Evolutionary conservation across 176 grass and related monocot species (phyloP).

Genomic region (Rhynchospora breviuscula): DNA sequence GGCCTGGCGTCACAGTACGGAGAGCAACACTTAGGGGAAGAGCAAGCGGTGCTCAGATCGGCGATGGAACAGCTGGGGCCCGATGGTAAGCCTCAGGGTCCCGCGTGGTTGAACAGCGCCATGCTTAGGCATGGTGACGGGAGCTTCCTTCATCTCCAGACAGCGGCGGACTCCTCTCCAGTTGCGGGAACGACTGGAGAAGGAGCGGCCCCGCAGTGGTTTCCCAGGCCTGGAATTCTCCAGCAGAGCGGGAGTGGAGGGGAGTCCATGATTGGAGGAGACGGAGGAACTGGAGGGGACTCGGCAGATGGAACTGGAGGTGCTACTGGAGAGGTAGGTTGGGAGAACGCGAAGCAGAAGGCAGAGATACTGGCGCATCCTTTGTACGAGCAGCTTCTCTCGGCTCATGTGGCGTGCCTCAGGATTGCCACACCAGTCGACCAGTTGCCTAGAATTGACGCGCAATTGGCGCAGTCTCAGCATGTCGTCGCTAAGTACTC

Average conservation of each 20-base stretch:
- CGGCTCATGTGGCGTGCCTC: slow-evolving; percentile 55
- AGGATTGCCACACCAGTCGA: slow-evolving; percentile 59
- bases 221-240: slow-evolving; percentile 16
- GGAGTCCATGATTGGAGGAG: slow-evolving; percentile 15
- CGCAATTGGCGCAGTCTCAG: slow-evolving; percentile 54
- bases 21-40: slow-evolving; percentile 30
- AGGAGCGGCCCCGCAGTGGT: slow-evolving; percentile 27
- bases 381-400: slow-evolving; percentile 64
- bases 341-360: slow-evolving; percentile 40
- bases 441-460: slow-evolving; percentile 63
- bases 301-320: slow-evolving; percentile 10
- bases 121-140: slow-evolving; percentile 62
- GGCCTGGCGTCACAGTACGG: slow-evolving; percentile 37
- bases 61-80: slow-evolving; percentile 17
- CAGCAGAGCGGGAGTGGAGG: slow-evolving; percentile 22
- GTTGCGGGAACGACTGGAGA: not conserved
- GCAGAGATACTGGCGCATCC: slow-evolving; percentile 53
- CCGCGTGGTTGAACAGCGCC: slow-evolving; percentile 50
- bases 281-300: not conserved
- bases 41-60: slow-evolving; percentile 16
- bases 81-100: slow-evolving; percentile 25
- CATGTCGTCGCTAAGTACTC: slow-evolving; percentile 47
- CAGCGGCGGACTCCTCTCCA: slow-evolving; percentile 45
- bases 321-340: slow-evolving; percentile 19
- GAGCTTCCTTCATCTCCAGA: slow-evolving; percentile 74